Percentiles rank a stretch among this genome's conserved stretches.
phyloP scores from a whole-genome alignment of 164 flowering plant species.

The Paratinospora sagittata region DNA sequence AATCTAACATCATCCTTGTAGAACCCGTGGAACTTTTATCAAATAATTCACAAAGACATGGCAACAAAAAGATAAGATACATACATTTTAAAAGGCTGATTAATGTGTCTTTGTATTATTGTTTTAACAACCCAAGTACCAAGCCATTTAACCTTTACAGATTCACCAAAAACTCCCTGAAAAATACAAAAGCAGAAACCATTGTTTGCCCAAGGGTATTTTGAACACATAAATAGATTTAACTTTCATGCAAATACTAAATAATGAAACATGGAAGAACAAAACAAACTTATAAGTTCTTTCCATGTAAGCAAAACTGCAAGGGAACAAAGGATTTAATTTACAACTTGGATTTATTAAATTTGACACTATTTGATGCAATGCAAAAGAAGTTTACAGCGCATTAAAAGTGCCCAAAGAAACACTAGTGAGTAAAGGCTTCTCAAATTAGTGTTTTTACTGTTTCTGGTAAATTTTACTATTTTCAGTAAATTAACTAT shows the following conservation, averaged over 20 bases:
- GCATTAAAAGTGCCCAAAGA: too few species aligned
- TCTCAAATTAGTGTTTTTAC: too few species aligned
- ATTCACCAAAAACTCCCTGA: conserved; percentile 45
- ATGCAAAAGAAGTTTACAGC: too few species aligned
- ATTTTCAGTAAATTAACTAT: too few species aligned
- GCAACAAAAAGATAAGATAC: conserved; percentile 2
- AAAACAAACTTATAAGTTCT: background rate
- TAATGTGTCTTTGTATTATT: conserved; percentile 31
- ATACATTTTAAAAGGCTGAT: conserved; percentile 33
- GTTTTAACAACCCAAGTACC: conserved; percentile 68
- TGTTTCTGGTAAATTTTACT: too few species aligned
- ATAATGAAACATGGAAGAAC: background rate
- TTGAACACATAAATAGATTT: background rate
- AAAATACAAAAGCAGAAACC: conserved; percentile 1
- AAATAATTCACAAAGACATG: background rate
- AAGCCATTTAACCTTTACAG: conserved; percentile 54
- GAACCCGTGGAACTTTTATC: background rate
- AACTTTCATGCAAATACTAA: background rate
- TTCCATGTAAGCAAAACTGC: background rate
- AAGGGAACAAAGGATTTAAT: background rate
- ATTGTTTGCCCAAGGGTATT: background rate
- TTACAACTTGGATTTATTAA: background rate
- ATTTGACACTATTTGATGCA: background rate
- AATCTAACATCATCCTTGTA: background rate
- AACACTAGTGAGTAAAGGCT: too few species aligned